These are phyloP conservation scores for Boletus rex-veris DNA, from an alignment of 768 basidiomycete species.

Conservation along the genomic window DNA sequence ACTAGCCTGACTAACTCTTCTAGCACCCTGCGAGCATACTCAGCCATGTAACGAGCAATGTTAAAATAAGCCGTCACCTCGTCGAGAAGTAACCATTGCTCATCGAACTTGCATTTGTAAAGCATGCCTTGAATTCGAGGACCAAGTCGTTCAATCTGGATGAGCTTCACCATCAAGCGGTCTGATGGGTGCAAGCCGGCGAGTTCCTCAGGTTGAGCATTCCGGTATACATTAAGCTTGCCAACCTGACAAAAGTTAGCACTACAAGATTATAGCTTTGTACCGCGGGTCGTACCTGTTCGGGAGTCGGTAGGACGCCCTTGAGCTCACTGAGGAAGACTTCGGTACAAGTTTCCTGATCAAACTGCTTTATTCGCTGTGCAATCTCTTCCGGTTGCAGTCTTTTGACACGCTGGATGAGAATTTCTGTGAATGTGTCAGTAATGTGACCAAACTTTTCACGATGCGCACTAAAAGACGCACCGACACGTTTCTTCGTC, in stretches of 20 bases:
- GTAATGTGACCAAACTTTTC: background rate
- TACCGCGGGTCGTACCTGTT: constrained; percentile 53
- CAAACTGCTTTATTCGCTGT: constrained; percentile 79
- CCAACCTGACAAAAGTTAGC: constrained; percentile 52
- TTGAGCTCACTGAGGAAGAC: constrained; percentile 87
- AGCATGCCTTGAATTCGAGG: constrained; percentile 96
- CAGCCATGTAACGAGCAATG: background rate
- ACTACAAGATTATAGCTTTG: background rate
- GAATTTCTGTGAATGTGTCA: constrained; percentile 60
- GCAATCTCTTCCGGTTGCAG: constrained; percentile 86
- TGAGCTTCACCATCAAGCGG: constrained; percentile 93
- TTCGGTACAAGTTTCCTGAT: constrained; percentile 82
- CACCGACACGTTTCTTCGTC: constrained; percentile 92
- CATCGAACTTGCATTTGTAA: constrained; percentile 84
- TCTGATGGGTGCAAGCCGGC: constrained; percentile 90
- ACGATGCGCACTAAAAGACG: constrained; percentile 30
- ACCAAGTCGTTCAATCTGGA: constrained; percentile 85
- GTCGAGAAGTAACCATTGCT: constrained; percentile 76
- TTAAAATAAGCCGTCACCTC: constrained; percentile 47
- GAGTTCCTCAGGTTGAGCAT: constrained; percentile 82
- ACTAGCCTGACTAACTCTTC: constrained; percentile 79
- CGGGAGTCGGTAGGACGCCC: constrained; percentile 84
- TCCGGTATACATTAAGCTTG: constrained; percentile 86
- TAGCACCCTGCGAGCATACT: constrained; percentile 56
- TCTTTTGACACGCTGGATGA: constrained; percentile 83